A percentile compares a stretch with the other conserved stretches of the same genome.
Conservation (phyloP, 1,284 basidiomycete genomes). For the Earliella scabrosa region DNA sequence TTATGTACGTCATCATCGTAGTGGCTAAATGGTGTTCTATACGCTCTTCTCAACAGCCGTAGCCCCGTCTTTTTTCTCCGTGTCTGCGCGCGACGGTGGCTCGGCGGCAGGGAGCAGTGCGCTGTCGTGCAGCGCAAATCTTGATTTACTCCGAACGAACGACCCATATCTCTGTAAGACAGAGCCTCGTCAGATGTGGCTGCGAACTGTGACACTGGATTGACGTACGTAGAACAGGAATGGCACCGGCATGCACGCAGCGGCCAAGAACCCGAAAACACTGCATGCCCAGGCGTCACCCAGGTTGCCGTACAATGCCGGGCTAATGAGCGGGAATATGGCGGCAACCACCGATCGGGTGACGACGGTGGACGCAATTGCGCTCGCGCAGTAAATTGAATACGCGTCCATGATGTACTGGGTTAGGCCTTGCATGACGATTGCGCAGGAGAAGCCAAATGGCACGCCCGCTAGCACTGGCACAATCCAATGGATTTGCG, state of each 20-base stretch:
- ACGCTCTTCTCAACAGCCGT: conserved; percentile 4
- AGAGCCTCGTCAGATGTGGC: neutral
- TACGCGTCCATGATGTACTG: conserved; percentile 74
- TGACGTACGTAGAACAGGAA: conserved; percentile 50
- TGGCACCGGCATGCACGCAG: conserved; percentile 59
- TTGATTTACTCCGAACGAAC: conserved; percentile 59
- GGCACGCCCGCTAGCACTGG: conserved; percentile 66
- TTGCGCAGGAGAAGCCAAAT: conserved; percentile 64
- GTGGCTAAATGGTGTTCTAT: neutral
- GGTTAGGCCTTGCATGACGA: conserved; percentile 61
- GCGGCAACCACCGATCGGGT: conserved; percentile 67
- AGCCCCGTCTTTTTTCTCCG: conserved; percentile 8
- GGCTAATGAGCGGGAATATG: conserved; percentile 65
- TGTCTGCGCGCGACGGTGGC: conserved; percentile 1
- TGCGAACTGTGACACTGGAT: no score
- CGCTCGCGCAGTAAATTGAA: conserved; percentile 65
- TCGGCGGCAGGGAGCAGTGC: neutral
- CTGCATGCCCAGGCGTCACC: conserved; percentile 72
- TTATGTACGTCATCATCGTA: neutral
- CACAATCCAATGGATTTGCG: conserved; percentile 62
- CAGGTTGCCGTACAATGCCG: conserved; percentile 57
- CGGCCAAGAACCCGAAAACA: conserved; percentile 61
- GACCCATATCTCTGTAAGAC: conserved; percentile 62
- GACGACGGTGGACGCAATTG: conserved; percentile 73
- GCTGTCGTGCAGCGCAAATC: conserved; percentile 48